phyloP scores from a whole-genome alignment of 73 alveolate genomes.

The Tetrahymena malaccensis region DNA sequence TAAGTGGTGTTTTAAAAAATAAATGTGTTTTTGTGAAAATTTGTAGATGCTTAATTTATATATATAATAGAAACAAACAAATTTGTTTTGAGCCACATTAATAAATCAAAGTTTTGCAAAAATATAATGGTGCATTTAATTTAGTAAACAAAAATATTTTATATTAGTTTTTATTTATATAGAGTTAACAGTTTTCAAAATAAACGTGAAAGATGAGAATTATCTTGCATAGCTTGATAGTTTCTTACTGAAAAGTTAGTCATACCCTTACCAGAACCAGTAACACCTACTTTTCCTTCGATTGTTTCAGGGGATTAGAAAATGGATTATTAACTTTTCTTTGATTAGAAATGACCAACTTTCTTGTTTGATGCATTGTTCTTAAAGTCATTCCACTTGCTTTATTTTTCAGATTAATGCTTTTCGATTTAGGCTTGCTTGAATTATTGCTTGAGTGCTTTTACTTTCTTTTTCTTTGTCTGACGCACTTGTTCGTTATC shows the following conservation, averaged over 20 bases:
- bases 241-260: not conserved
- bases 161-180: not conserved
- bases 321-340: not conserved
- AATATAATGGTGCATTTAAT: not conserved
- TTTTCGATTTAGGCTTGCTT: constrained; percentile 7
- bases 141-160: not conserved
- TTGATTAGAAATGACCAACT: not conserved
- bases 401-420: constrained; percentile 8
- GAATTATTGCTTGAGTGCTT: constrained; percentile 19
- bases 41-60: too few relatives aligned
- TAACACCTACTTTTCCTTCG: not conserved
- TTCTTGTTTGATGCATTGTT: not conserved
- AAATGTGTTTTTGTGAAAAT: too few relatives aligned
- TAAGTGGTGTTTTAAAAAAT: too few relatives aligned
- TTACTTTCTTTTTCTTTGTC: constrained; percentile 21
- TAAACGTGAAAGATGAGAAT: not conserved
- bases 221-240: not conserved
- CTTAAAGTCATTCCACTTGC: constrained; percentile 2
- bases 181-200: not conserved
- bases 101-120: not conserved
- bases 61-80: too few relatives aligned
- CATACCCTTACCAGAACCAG: not conserved
- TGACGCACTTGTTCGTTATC: constrained; percentile 13
- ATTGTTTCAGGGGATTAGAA: not conserved
- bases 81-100: too few relatives aligned